Evolutionary conservation across 2,329 filamentous ascomycete genomes (phyloP).

Genomic region (Hymenoscyphus fructigenus): DNA sequence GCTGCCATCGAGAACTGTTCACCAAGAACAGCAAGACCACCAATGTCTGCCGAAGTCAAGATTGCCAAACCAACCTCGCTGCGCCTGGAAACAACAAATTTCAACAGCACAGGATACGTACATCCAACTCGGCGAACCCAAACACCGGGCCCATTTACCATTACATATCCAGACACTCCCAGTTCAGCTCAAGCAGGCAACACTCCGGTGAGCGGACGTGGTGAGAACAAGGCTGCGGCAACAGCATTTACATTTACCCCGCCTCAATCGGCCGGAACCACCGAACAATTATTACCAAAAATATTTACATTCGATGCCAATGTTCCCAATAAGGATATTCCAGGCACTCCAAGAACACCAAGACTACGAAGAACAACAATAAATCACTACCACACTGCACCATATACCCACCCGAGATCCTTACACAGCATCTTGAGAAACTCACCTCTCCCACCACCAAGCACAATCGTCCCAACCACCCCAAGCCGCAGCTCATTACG

Average conservation of each 20-base stretch:
- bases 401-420: constrained; percentile 58
- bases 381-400: constrained; percentile 37
- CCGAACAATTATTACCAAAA: constrained; percentile 24
- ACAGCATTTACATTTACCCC: constrained; percentile 35
- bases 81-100: constrained; percentile 33
- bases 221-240: constrained; percentile 21
- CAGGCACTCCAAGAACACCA: constrained; percentile 40
- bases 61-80: constrained; percentile 41
- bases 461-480: constrained; percentile 50
- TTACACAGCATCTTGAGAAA: constrained; percentile 66
- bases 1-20: constrained; percentile 61
- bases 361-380: constrained; percentile 41
- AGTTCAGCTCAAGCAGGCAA: constrained; percentile 29
- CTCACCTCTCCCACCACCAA: constrained; percentile 58
- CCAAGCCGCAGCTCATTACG: constrained; percentile 54
- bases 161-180: constrained; percentile 36
- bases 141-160: constrained; percentile 36
- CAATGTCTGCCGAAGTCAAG: constrained; percentile 37
- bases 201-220: constrained; percentile 25
- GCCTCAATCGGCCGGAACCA: constrained; percentile 34
- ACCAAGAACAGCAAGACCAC: constrained; percentile 41
- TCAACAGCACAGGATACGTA: constrained; percentile 22
- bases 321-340: constrained; percentile 18
- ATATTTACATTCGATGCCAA: constrained; percentile 34
- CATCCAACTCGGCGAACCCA: constrained; percentile 34